Conservation (phyloP, 148 eudicot genomes). For the Persicaria tinctoria region DNA sequence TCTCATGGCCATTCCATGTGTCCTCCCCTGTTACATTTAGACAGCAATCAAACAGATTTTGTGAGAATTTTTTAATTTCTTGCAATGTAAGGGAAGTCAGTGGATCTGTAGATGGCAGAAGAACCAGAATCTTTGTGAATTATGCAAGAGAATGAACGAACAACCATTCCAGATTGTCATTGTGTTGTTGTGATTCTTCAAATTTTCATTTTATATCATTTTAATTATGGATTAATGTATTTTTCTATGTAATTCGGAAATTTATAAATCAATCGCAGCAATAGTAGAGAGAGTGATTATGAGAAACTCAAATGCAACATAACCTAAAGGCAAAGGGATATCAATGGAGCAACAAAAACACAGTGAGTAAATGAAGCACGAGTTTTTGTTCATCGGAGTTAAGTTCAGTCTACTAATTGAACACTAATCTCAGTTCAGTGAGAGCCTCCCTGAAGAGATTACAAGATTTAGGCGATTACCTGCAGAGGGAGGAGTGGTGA, state of each 20-base stretch:
- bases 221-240: too few species aligned
- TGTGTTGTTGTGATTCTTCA: too few species aligned
- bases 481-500: neutral
- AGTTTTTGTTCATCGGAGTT: neutral
- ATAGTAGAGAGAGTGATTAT: too few species aligned
- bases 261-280: too few species aligned
- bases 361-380: neutral
- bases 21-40: slow-evolving; percentile 4
- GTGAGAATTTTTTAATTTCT: neutral
- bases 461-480: neutral
- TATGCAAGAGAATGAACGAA: neutral
- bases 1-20: slow-evolving; percentile 11
- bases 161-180: neutral
- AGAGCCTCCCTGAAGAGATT: neutral
- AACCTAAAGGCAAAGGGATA: too few species aligned
- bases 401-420: neutral
- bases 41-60: neutral
- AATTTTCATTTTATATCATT: too few species aligned
- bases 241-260: too few species aligned
- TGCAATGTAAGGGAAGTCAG: neutral
- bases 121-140: neutral
- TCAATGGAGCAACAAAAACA: too few species aligned
- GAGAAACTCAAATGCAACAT: too few species aligned
- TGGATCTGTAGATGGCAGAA: neutral
- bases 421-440: neutral